Percentiles rank a stretch among this genome's conserved stretches.
These are phyloP conservation scores for Trifolium repens DNA, from an alignment of 306 rosid genomes.

Conservation along the genomic window DNA sequence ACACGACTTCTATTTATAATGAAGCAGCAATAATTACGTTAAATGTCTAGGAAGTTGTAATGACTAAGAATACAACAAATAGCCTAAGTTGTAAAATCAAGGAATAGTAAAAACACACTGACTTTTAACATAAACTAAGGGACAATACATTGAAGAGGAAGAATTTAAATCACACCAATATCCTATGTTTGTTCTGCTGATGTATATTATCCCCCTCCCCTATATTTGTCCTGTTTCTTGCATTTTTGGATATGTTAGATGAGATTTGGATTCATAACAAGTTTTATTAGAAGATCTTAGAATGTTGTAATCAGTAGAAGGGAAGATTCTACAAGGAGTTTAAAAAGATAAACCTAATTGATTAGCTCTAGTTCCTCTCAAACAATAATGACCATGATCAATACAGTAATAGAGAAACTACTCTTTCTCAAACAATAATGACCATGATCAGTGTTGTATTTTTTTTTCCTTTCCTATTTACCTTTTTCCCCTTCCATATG, in stretches of 20 bases:
- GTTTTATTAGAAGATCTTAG: not conserved
- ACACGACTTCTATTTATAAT: too few relatives aligned
- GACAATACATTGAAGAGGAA: not conserved
- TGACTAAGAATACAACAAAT: too few relatives aligned
- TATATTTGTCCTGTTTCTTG: too few relatives aligned
- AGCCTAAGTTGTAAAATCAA: too few relatives aligned
- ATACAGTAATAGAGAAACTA: not conserved
- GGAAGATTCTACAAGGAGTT: constrained; percentile 2
- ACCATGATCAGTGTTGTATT: not conserved
- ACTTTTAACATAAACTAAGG: not conserved
- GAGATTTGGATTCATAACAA: not conserved
- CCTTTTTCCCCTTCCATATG: not conserved
- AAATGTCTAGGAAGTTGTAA: too few relatives aligned
- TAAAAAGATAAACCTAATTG: constrained; percentile 27
- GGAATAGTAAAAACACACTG: too few relatives aligned
- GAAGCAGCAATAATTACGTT: too few relatives aligned
- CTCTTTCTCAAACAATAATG: not conserved
- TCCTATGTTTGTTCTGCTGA: not conserved
- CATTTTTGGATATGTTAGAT: not conserved
- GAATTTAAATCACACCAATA: not conserved
- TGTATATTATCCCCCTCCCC: too few relatives aligned
- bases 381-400: not conserved
- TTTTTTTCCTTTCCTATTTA: not conserved
- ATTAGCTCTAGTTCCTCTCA: not conserved
- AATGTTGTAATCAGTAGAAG: not conserved